Base-by-base conservation (phyloP, 352 stramenopile genomes). In the Phytophthora hibernalis region DNA sequence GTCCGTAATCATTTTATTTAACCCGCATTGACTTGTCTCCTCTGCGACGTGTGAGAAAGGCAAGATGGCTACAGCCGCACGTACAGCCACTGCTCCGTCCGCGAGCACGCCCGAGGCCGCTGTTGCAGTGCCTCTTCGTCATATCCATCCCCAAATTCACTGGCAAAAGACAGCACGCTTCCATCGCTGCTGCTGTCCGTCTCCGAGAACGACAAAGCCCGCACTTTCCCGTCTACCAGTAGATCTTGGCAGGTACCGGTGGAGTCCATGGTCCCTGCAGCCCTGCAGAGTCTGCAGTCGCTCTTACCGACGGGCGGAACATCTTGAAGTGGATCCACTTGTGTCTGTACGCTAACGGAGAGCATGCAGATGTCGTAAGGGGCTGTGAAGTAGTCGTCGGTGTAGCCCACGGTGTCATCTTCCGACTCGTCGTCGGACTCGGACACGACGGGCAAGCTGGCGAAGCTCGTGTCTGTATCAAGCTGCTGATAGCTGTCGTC, bases 291-390 rank as follows among this genome's bases (percentile, higher is more conserved):
- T 65, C 70, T 52, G 42, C 65, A 71, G 3, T 61, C 65, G 18
- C 37, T 59, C n/a, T 22, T 16, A 16, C 47, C 24, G 49, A 42
- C 28, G 35, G 45, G 0, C 51, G 49, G 10, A 61, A 61, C 51
- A 61, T 68, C 20, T 52, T 30, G 16, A 67, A 63, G 35, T 63
- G 58, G 22, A 67, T 67, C 65, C 53, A 68, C 43, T 31, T 56
- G 42, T 26, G 69, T 71, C 50, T 74, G 31, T 21, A 72, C 62
- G 16, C 49, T 65, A 52, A 77, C 59, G 21, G 59, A 67, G 0
- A 74, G 37, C 59, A 77, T 61, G 26, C 60, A 77, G 40, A 77
- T 57, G 59, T 77, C 70, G 18, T 74, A 42, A 12, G 45, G 48
- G 5, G 70, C 59, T 5, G 60, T 65, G 44, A 68, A 77, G 47